Base-by-base conservation (phyloP, 1,139 yeast genomes). In the Candida neerlandica region DNA sequence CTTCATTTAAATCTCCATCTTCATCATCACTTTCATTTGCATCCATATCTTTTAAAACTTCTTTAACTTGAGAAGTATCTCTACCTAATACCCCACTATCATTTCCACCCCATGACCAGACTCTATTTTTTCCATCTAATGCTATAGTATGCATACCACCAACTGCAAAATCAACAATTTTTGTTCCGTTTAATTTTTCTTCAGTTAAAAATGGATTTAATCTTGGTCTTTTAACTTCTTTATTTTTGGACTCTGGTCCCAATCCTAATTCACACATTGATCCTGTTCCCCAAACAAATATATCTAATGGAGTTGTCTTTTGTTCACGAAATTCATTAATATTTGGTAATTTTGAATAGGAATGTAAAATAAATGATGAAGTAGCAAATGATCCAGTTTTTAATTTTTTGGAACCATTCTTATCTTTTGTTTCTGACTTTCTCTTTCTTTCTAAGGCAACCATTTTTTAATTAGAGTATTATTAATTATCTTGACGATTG, bases 41-140 rank as follows among this genome's bases (percentile, higher is more conserved):
- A 60, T 84, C 89, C 71, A 84, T 81, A 58, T 84, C 88, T 62
- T 81, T 85, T 54, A 87, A 71, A 9, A 75, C 75, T 52, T 85
- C 94, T 27, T 71, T 80, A 0, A 77, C 85, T 14, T 81, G 75
- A 0, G 96, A 86, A 5, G 80, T 74, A 58, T 87, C 88, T 66
- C 99, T 83, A n/a, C 98, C 99, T 47, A 94, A 75, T 1, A 89
- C 97, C 35, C 87, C 92, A 54, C 90, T 85, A 62, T 94, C 99
- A 61, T 94, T 95, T 48, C 89, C 87, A 51, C 99, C 99, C 99
- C 99, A 94, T 2, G 97, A 88, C 97, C 97, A 92, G 7, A 94
- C 68, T 49, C 81, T 75, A 57, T 89, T 90, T 23, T 79, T 71
- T 34, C 81, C 69, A 63, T 91, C 97, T 48, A 94, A 70, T 0